Evolutionary conservation across 2,329 filamentous ascomycete genomes (phyloP), one percentile per base, ranked within the genome.

Genomic region (Akanthomyces uredinophilus): DNA sequence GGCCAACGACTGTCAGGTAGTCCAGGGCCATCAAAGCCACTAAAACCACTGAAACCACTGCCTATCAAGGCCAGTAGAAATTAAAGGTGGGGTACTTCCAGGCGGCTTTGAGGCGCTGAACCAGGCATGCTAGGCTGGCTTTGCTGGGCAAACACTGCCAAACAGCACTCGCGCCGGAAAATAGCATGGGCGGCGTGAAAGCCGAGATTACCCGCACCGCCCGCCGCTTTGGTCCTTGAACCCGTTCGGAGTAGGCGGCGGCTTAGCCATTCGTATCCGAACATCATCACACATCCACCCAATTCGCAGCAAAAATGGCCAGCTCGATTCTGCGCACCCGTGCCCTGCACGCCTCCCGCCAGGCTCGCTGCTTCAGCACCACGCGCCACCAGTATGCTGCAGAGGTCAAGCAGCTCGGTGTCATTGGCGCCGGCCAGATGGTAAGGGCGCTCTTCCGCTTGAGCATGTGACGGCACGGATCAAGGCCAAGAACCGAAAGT

Each of bases 401-500:
- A 61, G 86, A 93, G 71, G 88, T 99, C 65, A 96, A 93, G 79
- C 89, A 85, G 67, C 79, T 99, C 47, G 95, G 94, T 71, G 94
- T 99, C 55, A 83, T 99, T 71, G 95, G 95, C 67, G 93, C 94
- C 59, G 95, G 95, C 32, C 95, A 98, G 75, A 97, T 98, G 93
- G 93, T 96, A 77, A 71, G 82, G 13, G 10, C 32, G 7, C 2
- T 8, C 16, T 8, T 8, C 16, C 20, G 61, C 49, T 41, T 69
- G 70, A 63, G 66, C 76, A 79, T 76, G 75, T 75, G 72, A 77
- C 66, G 52, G 60, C 51, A 44, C 20, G 37, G 58, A 51, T 53
- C 61, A 66, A 59, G 64, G 59, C 43, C 61, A 54, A 44, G 59
- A 55, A 46, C 20, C 22, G n/a, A 49, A 13, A 56, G 58, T 37